Evolutionary conservation across 495 filamentous ascomycete genomes (phyloP).

Genomic region (Clavariopsis aquatica): DNA sequence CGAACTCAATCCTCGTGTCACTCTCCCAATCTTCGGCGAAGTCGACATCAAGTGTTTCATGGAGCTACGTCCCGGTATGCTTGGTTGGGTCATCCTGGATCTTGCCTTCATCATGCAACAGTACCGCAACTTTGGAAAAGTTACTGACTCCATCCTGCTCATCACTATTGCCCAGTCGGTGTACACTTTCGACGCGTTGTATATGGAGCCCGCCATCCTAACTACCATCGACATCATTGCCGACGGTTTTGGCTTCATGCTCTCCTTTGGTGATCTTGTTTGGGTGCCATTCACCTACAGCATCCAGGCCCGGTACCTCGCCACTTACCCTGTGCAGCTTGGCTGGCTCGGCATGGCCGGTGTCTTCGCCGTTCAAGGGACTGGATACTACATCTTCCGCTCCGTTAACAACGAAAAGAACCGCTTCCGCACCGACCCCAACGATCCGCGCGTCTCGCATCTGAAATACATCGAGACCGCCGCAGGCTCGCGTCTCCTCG

Average conservation of each 20-base stretch:
- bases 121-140: conserved; percentile 75
- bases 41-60: conserved; percentile 90
- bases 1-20: conserved; percentile 89
- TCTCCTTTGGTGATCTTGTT: conserved; percentile 89
- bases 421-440: conserved; percentile 82
- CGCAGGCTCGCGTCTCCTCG: conserved; percentile 75
- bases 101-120: conserved; percentile 84
- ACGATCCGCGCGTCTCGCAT: conserved; percentile 75
- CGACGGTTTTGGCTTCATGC: conserved; percentile 96
- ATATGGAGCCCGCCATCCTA: conserved; percentile 87
- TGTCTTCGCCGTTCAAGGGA: conserved; percentile 63
- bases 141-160: conserved; percentile 86
- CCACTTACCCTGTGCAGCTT: conserved; percentile 76
- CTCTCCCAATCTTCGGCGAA: conserved; percentile 72
- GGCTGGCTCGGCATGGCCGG: conserved; percentile 62
- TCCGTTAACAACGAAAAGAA: conserved; percentile 92
- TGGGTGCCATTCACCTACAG: conserved; percentile 94
- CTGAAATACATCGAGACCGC: conserved; percentile 87
- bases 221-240: conserved; percentile 96
- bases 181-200: conserved; percentile 84
- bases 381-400: conserved; percentile 88
- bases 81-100: conserved; percentile 87
- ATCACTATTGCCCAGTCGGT: conserved; percentile 75
- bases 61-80: conserved; percentile 87
- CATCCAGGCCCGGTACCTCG: conserved; percentile 83